Conservation (phyloP, 176 grass and related monocot genomes). For the Rhipidocladum racemiflorum region DNA sequence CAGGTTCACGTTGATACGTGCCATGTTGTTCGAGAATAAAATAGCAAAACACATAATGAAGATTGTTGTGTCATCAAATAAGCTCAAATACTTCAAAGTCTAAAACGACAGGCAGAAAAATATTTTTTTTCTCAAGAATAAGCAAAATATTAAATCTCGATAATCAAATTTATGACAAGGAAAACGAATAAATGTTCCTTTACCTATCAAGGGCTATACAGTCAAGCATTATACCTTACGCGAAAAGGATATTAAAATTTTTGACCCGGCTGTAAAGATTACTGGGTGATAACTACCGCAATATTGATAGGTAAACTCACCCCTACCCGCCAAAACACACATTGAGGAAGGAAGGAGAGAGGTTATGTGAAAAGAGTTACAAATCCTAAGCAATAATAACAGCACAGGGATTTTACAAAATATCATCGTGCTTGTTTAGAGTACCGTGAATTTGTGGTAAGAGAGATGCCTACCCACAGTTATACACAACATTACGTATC, state of each 20-base stretch:
- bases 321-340: constrained; percentile 24
- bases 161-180: background rate
- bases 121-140: constrained; percentile 12
- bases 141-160: background rate
- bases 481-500: constrained; percentile 86
- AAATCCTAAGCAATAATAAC: constrained; percentile 20
- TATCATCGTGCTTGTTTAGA: constrained; percentile 17
- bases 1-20: background rate
- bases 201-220: constrained; percentile 12
- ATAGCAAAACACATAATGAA: constrained; percentile 9
- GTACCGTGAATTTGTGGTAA: constrained; percentile 17
- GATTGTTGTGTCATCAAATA: constrained; percentile 8
- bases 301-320: constrained; percentile 5
- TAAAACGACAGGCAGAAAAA: background rate
- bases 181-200: background rate
- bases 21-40: background rate
- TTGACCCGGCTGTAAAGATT: background rate
- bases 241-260: background rate
- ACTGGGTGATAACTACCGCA: background rate
- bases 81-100: constrained; percentile 3
- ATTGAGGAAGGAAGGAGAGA: background rate
- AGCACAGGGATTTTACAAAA: constrained; percentile 2
- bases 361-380: background rate
- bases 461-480: constrained; percentile 78
- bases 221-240: constrained; percentile 1